Evolutionary conservation across 352 stramenopile genomes (phyloP).

Genomic region (Globisporangium splendens): DNA sequence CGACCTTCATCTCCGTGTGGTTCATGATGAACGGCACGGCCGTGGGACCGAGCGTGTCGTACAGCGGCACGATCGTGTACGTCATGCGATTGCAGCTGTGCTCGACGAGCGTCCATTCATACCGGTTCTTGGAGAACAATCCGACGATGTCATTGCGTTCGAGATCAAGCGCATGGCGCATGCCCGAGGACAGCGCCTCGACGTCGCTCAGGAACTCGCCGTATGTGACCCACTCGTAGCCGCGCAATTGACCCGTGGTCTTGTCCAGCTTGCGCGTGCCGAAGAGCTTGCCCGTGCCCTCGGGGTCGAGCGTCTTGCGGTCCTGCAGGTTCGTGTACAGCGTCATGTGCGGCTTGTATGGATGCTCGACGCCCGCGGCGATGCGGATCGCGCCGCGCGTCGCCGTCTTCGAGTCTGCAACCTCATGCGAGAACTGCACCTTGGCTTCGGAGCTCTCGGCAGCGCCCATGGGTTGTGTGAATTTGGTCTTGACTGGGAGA

Average conservation of each 20-base stretch:
- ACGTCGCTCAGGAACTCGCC: conserved; percentile 48
- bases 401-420: conserved; percentile 8
- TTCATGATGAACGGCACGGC: conserved; percentile 76
- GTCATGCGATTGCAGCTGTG: conserved; percentile 61
- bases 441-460: conserved; percentile 7
- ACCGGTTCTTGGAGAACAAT: conserved; percentile 71
- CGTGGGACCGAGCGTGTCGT: conserved; percentile 70
- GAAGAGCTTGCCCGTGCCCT: conserved; percentile 52
- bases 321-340: conserved; percentile 51
- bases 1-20: conserved; percentile 65
- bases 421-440: conserved; percentile 19
- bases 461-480: neutral
- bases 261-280: conserved; percentile 47
- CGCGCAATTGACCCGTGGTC: conserved; percentile 26
- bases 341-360: conserved; percentile 40
- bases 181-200: conserved; percentile 35
- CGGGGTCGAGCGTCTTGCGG: conserved; percentile 32
- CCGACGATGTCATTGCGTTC: conserved; percentile 50
- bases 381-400: conserved; percentile 17
- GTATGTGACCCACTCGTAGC: conserved; percentile 61
- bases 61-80: conserved; percentile 72
- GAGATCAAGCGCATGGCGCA: conserved; percentile 30
- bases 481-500: neutral
- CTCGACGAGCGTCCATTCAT: conserved; percentile 68
- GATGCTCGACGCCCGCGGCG: conserved; percentile 13